Evolutionary conservation across 106 monocot genomes (phyloP), one percentile per base, ranked within the genome.

Genomic region (Posidonia australis): DNA sequence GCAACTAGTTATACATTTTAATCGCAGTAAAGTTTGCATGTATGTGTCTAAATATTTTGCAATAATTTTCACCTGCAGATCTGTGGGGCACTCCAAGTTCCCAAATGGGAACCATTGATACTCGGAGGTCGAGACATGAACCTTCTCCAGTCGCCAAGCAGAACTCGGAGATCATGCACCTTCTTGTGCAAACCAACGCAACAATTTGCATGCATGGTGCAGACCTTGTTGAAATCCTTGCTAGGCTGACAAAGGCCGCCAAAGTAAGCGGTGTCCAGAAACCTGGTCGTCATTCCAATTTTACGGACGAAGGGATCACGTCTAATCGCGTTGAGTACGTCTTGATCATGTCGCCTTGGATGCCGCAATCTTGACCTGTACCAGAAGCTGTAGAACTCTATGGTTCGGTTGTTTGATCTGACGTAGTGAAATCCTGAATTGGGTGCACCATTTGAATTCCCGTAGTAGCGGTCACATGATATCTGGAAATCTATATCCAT

Each of bases 181-280:
- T 71, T 71, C 13, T 26, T 53, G 4, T 22, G 13, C 16, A 71
- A n/a, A 16, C 62, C 71, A 36, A 54, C 41, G 43, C 71, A 71
- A 5, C 71, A 71, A 24, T 71, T 63, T 0, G 42, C 62, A 25
- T 71, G 71, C 62, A 71, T 71, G 2, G 71, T 71, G 71, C 62
- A 71, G 42, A 71, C 62, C 62, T 36, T 62, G 51, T 20, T 32
- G 5, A 63, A 21, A 16, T 71, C 71, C 14, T 43, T 71, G 41
- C 71, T 63, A 2, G 71, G 71, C 48, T 62, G 10, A 42, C 71
- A 71, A 17, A 71, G 24, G 10, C 71, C 71, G 12, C 71, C 76
- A 32, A 81, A 76, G 24, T 46, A 47, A 1, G 36, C 59, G 27
- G 80, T 76, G 26, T 43, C n/a, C 19, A 76, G 57, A 18, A 73